phyloP scores from a whole-genome alignment of 2,329 filamentous ascomycete genomes.

The Apiospora phragmitis region DNA sequence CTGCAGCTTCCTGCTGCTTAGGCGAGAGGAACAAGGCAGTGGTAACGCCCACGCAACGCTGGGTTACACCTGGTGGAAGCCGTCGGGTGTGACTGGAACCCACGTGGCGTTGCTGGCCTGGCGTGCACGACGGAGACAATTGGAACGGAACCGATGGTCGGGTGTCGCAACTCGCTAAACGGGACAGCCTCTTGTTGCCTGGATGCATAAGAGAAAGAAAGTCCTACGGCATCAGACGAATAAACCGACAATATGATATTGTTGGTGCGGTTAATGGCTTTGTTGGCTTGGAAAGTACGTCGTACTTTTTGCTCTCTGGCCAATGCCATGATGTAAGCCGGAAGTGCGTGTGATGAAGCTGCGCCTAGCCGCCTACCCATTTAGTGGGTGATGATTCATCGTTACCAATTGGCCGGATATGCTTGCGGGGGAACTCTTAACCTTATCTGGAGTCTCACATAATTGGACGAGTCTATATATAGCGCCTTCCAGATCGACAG shows the following conservation, averaged over 20 bases:
- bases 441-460: neutral
- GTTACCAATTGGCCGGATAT: neutral
- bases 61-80: neutral
- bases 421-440: neutral
- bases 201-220: neutral
- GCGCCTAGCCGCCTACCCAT: neutral
- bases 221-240: neutral
- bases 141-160: neutral
- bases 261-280: neutral
- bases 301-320: no score
- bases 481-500: neutral
- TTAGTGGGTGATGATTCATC: slow-evolving; percentile 1
- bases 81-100: neutral
- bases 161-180: neutral
- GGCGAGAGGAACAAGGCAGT: neutral
- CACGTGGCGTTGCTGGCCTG: neutral
- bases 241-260: neutral
- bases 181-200: neutral
- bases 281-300: no score
- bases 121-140: neutral
- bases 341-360: neutral
- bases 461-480: neutral
- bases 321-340: neutral
- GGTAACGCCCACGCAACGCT: neutral
- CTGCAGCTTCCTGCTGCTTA: no score